Percentiles rank a stretch among this genome's conserved stretches.
Evolutionary conservation across 2,329 filamentous ascomycete species (phyloP).

Genomic region (Fusarium pseudonygamai): DNA sequence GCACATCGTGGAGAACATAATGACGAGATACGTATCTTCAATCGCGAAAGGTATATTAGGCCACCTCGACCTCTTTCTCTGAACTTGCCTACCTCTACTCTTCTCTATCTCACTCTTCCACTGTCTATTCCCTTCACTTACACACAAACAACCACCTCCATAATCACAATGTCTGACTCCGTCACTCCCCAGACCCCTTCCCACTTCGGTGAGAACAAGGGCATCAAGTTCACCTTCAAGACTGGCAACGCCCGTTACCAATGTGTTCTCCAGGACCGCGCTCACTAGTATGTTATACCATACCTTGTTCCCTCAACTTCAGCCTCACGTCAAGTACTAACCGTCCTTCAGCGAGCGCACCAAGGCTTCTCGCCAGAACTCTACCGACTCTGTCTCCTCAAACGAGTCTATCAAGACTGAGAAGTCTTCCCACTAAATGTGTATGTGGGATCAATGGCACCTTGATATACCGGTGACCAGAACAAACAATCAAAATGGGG

Average conservation of each 20-base stretch:
- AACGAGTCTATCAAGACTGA: constrained; percentile 42
- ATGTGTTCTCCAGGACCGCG: constrained; percentile 57
- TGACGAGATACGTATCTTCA: constrained; percentile 41
- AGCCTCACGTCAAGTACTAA: constrained; percentile 1
- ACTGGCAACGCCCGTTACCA: constrained; percentile 51
- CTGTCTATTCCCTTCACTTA: neutral
- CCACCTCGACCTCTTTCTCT: constrained; percentile 7
- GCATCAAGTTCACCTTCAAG: constrained; percentile 59
- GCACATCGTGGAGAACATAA: constrained; percentile 15
- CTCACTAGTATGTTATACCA: constrained; percentile 52
- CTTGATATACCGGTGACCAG: neutral
- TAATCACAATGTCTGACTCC: constrained; percentile 35
- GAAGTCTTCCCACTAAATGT: constrained; percentile 36
- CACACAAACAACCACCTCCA: constrained; percentile 9
- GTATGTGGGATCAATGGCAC: constrained; percentile 1
- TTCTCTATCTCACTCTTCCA: neutral
- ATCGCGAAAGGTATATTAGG: constrained; percentile 41
- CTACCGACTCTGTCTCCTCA: constrained; percentile 49
- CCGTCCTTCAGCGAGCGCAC: constrained; percentile 50
- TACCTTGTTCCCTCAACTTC: neutral
- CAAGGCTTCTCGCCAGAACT: constrained; percentile 51
- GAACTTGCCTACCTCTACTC: neutral
- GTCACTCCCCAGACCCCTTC: constrained; percentile 32
- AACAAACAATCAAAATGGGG: constrained; percentile 11
- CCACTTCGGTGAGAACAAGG: constrained; percentile 50